Percentiles rank a stretch among this genome's conserved stretches.
Evolutionary conservation across 495 filamentous ascomycete genomes (phyloP).

Genomic region (Penicillium cinerascens): DNA sequence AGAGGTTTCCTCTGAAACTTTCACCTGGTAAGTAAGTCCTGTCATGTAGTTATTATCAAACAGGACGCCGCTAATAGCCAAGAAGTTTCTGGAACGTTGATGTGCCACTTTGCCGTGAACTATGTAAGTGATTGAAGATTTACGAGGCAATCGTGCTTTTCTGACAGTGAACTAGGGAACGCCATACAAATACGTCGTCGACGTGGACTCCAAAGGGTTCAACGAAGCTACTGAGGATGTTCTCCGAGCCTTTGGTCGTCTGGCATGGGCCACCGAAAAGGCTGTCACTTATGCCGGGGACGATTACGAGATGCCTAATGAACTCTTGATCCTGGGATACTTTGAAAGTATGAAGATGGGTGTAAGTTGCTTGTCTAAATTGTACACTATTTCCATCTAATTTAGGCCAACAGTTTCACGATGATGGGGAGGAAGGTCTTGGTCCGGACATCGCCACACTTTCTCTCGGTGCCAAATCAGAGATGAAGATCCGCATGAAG

Average conservation of each 20-base stretch:
- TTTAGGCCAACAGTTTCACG: conserved; percentile 62
- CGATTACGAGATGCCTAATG: conserved; percentile 51
- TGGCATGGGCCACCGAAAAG: conserved; percentile 61
- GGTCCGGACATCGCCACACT: conserved; percentile 74
- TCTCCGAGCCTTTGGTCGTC: conserved; percentile 52
- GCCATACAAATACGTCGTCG: conserved; percentile 77
- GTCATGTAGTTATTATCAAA: background rate
- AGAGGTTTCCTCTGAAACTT: conserved; percentile 47
- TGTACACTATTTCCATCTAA: conserved; percentile 1
- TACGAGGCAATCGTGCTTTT: conserved; percentile 5
- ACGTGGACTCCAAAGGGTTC: conserved; percentile 62
- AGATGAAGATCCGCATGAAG: conserved; percentile 72
- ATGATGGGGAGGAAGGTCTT: conserved; percentile 75
- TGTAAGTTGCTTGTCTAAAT: conserved; percentile 41
- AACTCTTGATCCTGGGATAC: conserved; percentile 72
- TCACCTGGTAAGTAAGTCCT: conserved; percentile 34
- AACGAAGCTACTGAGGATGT: conserved; percentile 56
- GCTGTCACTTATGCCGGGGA: conserved; percentile 29
- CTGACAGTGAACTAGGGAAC: conserved; percentile 54
- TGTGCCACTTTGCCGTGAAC: conserved; percentile 68
- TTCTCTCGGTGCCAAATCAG: conserved; percentile 65
- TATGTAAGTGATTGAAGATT: conserved; percentile 50
- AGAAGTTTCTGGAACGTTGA: conserved; percentile 47
- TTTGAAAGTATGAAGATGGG: conserved; percentile 65
- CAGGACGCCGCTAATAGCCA: background rate